Evolutionary conservation across 1,284 basidiomycete species (phyloP).

Genomic region (Xanthoconium separans): DNA sequence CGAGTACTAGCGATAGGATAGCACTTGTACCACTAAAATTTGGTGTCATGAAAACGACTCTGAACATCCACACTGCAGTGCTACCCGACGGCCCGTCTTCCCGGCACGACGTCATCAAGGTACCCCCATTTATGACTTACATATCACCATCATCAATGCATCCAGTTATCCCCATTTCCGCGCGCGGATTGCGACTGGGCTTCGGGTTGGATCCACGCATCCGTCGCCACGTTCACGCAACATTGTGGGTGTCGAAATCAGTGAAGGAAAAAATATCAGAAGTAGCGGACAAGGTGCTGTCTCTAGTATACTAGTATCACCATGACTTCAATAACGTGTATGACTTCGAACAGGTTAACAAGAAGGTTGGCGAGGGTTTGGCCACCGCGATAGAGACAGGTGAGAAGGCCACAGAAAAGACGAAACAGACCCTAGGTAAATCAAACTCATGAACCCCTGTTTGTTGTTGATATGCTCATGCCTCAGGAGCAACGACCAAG

Average conservation of each 20-base stretch:
- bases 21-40: too few relatives aligned
- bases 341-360: constrained; percentile 49
- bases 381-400: constrained; percentile 66
- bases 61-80: too few relatives aligned
- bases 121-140: background rate
- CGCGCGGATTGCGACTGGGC: background rate
- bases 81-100: too few relatives aligned
- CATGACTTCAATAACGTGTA: background rate
- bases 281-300: constrained; percentile 53
- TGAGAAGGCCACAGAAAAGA: constrained; percentile 52
- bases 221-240: constrained; percentile 44
- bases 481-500: constrained; percentile 31
- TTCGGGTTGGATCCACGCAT: constrained; percentile 8
- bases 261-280: constrained; percentile 65
- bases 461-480: background rate
- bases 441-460: background rate
- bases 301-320: background rate
- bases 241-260: constrained; percentile 47
- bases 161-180: background rate
- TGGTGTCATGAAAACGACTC: too few relatives aligned
- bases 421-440: constrained; percentile 55
- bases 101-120: background rate
- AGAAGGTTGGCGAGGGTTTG: constrained; percentile 55
- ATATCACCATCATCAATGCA: background rate
- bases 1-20: too few relatives aligned